Evolutionary conservation across 805 yeast species (phyloP), one percentile per base, ranked within the genome.

Genomic region (Naumovozyma dairenensis): DNA sequence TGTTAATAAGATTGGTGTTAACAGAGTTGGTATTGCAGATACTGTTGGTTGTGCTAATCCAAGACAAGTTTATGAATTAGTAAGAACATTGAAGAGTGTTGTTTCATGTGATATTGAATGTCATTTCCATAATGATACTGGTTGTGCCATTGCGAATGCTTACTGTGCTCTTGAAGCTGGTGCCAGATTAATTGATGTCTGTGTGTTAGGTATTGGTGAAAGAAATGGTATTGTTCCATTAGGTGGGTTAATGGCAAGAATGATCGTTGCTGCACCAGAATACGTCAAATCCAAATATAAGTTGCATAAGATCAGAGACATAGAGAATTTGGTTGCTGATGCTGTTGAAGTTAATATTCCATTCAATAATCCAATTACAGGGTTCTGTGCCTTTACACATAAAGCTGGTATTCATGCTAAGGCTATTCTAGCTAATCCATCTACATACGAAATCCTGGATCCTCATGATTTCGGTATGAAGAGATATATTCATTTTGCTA

Each of bases 11-110:
- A 85, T 89, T 51, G 98, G 98, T 54, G 98, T 89, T 43, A 83
- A 92, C 71, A 77, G 98, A 63, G 96, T 89, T 37, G 98, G 98
- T 66, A 89, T 89, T 64, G 98, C 98, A 44, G 98, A 89, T 62
- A 89, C 98, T 21, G 98, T 89, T 38, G 98, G 98, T 28, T 82
- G 97, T 62, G 98, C 98, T 44, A 89, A 89, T 69, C 98, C 98
- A 52, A 78, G 98, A 66, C 97, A 92, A 65, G 98, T 89, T 36
- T 89, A 89, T 63, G 97, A 92, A 66, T 73, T 89, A 49, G 94
- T 89, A 38, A 78, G 93, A 55, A 89, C 97, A 24, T 76, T 89
- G 59, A 84, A 79, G 66, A 77, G 87, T 8, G 95, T 89, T 33
- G 96, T 89, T 32, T 77, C 82, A 21, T 92, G 97, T 69, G 98